Percentiles rank a stretch among this genome's conserved stretches.
Conservation (phyloP, 495 filamentous ascomycete genomes). For the Astrothelium macrocarpum region DNA sequence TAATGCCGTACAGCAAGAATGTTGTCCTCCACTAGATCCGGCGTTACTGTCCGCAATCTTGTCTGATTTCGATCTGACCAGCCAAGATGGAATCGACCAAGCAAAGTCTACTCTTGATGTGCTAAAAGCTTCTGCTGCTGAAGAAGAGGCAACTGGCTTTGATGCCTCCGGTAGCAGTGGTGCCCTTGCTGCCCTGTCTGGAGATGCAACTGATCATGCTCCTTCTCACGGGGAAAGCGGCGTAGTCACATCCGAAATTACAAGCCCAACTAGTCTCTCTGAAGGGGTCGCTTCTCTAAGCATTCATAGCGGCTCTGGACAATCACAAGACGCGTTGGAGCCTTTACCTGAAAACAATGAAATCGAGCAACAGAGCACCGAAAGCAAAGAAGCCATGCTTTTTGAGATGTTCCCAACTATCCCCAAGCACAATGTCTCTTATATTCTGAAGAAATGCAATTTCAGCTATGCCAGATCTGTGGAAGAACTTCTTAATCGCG, state of each 20-base stretch:
- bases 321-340: conserved; percentile 12
- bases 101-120: conserved; percentile 45
- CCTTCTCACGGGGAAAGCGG: conserved; percentile 15
- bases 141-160: conserved; percentile 61
- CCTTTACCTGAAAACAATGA: conserved; percentile 11
- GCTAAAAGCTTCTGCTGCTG: conserved; percentile 49
- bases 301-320: conserved; percentile 22
- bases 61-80: conserved; percentile 51
- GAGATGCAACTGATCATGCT: conserved; percentile 16
- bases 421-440: conserved; percentile 51
- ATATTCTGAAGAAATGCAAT: conserved; percentile 53
- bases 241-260: conserved; percentile 32
- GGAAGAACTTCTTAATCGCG: conserved; percentile 69
- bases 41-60: conserved; percentile 56
- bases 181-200: conserved; percentile 2
- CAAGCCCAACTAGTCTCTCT: conserved; percentile 39
- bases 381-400: conserved; percentile 44
- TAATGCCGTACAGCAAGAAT: conserved; percentile 27
- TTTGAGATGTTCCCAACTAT: conserved; percentile 60
- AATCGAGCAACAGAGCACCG: conserved; percentile 36
- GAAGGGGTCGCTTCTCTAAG: conserved; percentile 22
- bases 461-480: conserved; percentile 58
- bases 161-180: conserved; percentile 65
- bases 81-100: conserved; percentile 40
- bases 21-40: conserved; percentile 55